Base-by-base conservation (phyloP, 75 land plant genomes). In the Pinus tabuliformis region DNA sequence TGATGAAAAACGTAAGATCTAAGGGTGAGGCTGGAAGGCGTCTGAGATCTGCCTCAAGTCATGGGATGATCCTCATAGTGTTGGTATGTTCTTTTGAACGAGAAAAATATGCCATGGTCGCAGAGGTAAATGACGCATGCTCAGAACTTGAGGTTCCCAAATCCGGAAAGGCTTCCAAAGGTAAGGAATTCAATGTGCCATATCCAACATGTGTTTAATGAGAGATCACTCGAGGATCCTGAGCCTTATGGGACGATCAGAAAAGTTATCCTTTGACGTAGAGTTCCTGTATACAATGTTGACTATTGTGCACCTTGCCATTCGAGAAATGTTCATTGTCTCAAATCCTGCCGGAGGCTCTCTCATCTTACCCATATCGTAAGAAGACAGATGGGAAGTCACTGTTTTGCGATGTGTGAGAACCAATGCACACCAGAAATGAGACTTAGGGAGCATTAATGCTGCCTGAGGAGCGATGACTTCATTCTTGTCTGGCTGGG, bases 51-150 rank as follows among this genome's bases (percentile, higher is more conserved):
- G 97, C 14, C 83, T 90, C 20, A 93, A 96, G 79, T 90, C 97
- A 42, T 94, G 99, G 99, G 97, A 96, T 82, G 99, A 96, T 75
- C 91, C 93, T 65, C 81, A 93, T 49, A 96, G 79, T 88, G 93
- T 15, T 96, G 97, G 97, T 96, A 86, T 83, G 94, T 96, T 33
- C 88, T 91, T 7, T 62, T 89, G 78, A 93, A 90, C 83, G 99
- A 93, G 87, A 96, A 91, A 68, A 96, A 96, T 83, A 94, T 96
- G 97, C 77, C 93, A 68, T 85, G 93, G 85, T 88, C 98, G 39
- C 98, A 91, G 71, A 80, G 83, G 52, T 94, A 92, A 63, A 95
- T 93, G 91, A 87, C 93, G 73, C 37, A 76, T 45, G 84, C 96
- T 21, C 91, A 91, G 56, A 95, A 91, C 78, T 39, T 91, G 24